phyloP scores from a whole-genome alignment of 2,329 filamentous ascomycete species.

The Nectriaceae sp. region DNA sequence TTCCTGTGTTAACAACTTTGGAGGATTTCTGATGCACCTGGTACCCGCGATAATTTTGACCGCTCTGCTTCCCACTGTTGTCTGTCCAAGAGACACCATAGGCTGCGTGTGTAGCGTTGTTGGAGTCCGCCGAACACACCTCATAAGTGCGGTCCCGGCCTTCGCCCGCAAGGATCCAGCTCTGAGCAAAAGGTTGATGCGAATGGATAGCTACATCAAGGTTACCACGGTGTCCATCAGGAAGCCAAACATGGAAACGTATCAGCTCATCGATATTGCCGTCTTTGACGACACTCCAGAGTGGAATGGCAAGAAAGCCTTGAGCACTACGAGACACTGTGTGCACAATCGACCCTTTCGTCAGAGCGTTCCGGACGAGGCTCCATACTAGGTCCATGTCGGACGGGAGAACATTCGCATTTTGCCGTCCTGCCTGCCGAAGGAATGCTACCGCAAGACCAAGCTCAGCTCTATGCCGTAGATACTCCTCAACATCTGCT shows the following conservation, averaged over 20 bases:
- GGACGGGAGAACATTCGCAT: no score
- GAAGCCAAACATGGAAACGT: constrained; percentile 38
- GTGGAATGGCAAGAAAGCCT: constrained; percentile 35
- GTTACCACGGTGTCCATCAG: constrained; percentile 32
- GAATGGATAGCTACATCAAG: constrained; percentile 31
- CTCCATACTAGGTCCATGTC: no score
- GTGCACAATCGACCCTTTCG: no score
- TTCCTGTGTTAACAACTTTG: constrained; percentile 26
- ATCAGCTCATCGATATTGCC: constrained; percentile 36
- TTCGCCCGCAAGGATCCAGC: constrained; percentile 38
- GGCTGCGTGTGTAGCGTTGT: constrained; percentile 30
- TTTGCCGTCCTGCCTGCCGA: no score
- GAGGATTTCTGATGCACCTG: constrained; percentile 29
- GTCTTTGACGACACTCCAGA: constrained; percentile 35
- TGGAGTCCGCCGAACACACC: constrained; percentile 13
- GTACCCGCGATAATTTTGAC: no score
- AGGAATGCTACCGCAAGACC: no score
- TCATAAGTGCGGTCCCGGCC: constrained; percentile 32
- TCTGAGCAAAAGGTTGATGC: constrained; percentile 37
- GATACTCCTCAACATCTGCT: no score
- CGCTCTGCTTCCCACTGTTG: constrained; percentile 4
- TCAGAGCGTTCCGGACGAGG: no score
- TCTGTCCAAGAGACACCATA: constrained; percentile 32
- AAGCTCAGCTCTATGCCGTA: no score
- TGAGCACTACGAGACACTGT: constrained; percentile 35